These are phyloP conservation scores for Trichoderma sp. DNA, from an alignment of 2,329 filamentous ascomycete species.

Conservation along the genomic window DNA sequence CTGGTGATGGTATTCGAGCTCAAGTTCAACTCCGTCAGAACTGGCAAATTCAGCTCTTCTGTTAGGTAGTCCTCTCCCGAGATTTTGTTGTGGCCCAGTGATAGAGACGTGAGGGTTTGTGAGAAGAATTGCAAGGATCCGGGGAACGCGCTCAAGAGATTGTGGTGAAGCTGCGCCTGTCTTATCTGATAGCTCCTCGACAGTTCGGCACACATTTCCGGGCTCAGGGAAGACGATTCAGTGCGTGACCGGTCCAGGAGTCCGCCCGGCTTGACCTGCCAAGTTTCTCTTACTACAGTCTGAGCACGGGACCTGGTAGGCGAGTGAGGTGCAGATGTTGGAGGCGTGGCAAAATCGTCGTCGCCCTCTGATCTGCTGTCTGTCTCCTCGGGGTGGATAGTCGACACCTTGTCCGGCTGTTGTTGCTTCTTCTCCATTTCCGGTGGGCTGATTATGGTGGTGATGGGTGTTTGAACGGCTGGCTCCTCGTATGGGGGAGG, in stretches of 20 bases:
- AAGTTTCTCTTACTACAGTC: slow-evolving; percentile 50
- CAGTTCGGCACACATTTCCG: slow-evolving; percentile 57
- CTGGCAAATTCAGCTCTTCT: slow-evolving; percentile 67
- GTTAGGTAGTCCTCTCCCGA: slow-evolving; percentile 65
- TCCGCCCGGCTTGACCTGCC: slow-evolving; percentile 60
- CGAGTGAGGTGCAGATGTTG: slow-evolving; percentile 54
- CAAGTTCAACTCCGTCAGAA: slow-evolving; percentile 75
- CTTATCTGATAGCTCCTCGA: slow-evolving; percentile 54
- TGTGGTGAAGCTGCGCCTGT: slow-evolving; percentile 73
- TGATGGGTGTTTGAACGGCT: slow-evolving; percentile 25
- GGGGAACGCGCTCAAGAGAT: slow-evolving; percentile 71
- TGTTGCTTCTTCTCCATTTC: slow-evolving; percentile 32
- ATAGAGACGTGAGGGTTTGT: slow-evolving; percentile 68
- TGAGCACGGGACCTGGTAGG: slow-evolving; percentile 51
- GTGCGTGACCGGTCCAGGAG: slow-evolving; percentile 71
- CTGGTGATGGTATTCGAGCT: slow-evolving; percentile 72
- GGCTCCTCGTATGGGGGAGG: slow-evolving; percentile 45
- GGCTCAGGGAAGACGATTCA: slow-evolving; percentile 60
- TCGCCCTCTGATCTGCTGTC: slow-evolving; percentile 54
- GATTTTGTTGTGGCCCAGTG: slow-evolving; percentile 74
- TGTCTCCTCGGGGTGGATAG: slow-evolving; percentile 38
- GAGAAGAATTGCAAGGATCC: slow-evolving; percentile 70
- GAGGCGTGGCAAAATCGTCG: slow-evolving; percentile 58
- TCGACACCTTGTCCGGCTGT: neutral
- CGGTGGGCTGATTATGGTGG: slow-evolving; percentile 31